Percentiles rank a stretch among this genome's conserved stretches.
Evolutionary conservation across 1,284 basidiomycete genomes (phyloP).

Genomic region (Puccinia brachypodii): DNA sequence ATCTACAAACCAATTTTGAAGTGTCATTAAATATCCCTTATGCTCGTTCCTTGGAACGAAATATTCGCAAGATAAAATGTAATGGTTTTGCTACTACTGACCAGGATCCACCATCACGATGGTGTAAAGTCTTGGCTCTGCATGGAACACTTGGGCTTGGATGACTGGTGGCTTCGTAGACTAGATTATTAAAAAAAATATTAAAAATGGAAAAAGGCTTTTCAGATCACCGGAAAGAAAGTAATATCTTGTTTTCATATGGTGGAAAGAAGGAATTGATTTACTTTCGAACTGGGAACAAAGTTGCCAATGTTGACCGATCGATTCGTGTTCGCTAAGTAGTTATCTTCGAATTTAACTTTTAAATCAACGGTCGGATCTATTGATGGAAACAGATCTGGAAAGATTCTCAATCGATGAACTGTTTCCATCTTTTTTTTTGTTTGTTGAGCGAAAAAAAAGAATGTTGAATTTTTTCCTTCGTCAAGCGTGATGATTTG

Average conservation of each 20-base stretch:
- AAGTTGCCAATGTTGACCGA: slow-evolving; percentile 39
- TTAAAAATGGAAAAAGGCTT: background rate
- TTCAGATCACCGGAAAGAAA: background rate
- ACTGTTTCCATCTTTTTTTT: slow-evolving; percentile 77
- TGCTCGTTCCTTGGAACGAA: background rate
- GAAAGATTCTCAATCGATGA: slow-evolving; percentile 82
- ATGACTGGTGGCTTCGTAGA: slow-evolving; percentile 67
- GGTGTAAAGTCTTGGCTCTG: slow-evolving; percentile 79
- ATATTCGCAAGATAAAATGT: background rate
- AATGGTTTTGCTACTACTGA: slow-evolving; percentile 54
- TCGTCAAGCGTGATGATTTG: background rate
- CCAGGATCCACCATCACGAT: slow-evolving; percentile 82
- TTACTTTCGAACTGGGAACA: slow-evolving; percentile 59
- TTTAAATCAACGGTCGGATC: slow-evolving; percentile 68
- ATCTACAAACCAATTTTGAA: slow-evolving; percentile 61
- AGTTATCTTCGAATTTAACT: slow-evolving; percentile 62
- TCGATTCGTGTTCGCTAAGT: slow-evolving; percentile 50
- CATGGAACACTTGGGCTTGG: slow-evolving; percentile 73
- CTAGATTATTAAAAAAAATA: slow-evolving; percentile 56
- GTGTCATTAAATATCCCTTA: background rate
- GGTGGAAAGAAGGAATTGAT: slow-evolving; percentile 70
- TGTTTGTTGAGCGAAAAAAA: background rate
- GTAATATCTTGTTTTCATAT: slow-evolving; percentile 65
- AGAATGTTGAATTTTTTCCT: background rate
- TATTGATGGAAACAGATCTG: slow-evolving; percentile 75